Percentiles rank a stretch among this genome's conserved stretches.
phyloP scores from a whole-genome alignment of 169 alveolate species.

The Perkinsus chesapeaki region DNA sequence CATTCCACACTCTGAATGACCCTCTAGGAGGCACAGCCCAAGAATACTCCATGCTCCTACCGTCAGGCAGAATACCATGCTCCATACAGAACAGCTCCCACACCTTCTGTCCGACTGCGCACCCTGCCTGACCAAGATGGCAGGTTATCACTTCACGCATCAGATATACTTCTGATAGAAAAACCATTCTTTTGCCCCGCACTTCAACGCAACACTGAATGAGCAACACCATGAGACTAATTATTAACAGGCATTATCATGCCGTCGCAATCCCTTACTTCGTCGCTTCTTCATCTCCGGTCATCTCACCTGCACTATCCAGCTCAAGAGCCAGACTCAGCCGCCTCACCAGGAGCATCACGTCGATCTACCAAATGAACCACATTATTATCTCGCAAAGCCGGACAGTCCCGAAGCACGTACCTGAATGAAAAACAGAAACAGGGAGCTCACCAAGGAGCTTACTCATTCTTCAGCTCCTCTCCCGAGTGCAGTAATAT shows the following conservation, averaged over 20 bases:
- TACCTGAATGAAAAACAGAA: not conserved
- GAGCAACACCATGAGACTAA: not conserved
- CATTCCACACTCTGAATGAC: no score
- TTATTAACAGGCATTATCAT: not conserved
- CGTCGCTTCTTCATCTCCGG: not conserved
- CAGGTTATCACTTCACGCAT: constrained; percentile 64
- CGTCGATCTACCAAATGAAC: not conserved
- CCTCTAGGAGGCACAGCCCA: not conserved
- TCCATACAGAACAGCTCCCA: constrained; percentile 74
- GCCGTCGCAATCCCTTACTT: not conserved
- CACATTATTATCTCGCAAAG: not conserved
- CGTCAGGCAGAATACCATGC: constrained; percentile 67
- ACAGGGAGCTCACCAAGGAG: not conserved
- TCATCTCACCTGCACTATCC: not conserved
- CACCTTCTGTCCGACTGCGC: constrained; percentile 66
- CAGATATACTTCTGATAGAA: no score
- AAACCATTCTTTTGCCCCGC: no score
- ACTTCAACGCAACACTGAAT: no score
- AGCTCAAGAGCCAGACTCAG: not conserved
- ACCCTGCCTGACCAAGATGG: constrained; percentile 70
- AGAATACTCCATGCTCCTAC: constrained; percentile 22
- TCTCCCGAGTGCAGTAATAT: not conserved
- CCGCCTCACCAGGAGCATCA: not conserved
- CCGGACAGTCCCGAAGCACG: not conserved
- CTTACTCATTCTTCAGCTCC: not conserved